Evolutionary conservation across 83 land plant genomes (phyloP), one percentile per base, ranked within the genome.

Genomic region (Picea abies): DNA sequence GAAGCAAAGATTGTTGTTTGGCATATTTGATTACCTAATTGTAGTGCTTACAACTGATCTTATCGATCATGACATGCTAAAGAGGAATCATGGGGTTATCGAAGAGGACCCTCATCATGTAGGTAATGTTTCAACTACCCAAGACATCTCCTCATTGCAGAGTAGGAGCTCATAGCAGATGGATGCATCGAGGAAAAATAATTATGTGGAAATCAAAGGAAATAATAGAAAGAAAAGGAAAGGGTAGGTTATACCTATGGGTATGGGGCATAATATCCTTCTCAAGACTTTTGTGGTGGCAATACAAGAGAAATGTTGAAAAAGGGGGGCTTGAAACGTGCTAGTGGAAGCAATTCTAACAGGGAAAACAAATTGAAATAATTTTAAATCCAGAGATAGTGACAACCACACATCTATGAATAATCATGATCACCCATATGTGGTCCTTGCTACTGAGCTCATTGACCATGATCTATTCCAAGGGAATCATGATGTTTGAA

Each of bases 261-360:
- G 49, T 70, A 39, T 17, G 49, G 75, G 25, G 8, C 49, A 35
- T 35, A 16, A 39, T 70, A 19, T 70, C 5, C 71, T 12, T 12
- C 75, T 70, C 49, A 70, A n/a, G 49, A 26, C 6, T 39, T 35
- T 70, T 29, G 17, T 39, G 23, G 39, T 37, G 75, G 75, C 47
- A 19, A 35, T 49, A 1, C 5, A 70, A 6, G 75, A 70, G 3
- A 56, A 52, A 23, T 52, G 9, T 16, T 76, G 79, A 16, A 29
- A 49, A 29, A 29, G 29, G 29, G 17, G 11, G 26, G 14, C 12
- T 56, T 76, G 35, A 76, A 52, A 49, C n/a, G 82, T 66, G 89
- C 85, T 80, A 87, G 89, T 25, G 87, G 93, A 84, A 86, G 89
- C 19, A 91, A 90, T 84, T 86, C 84, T 8, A 89, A 84, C n/a